Percentiles rank a stretch among this genome's conserved stretches.
phyloP scores from a whole-genome alignment of 192 early-diverging fungal genomes.

The Geranomyces variabilis region DNA sequence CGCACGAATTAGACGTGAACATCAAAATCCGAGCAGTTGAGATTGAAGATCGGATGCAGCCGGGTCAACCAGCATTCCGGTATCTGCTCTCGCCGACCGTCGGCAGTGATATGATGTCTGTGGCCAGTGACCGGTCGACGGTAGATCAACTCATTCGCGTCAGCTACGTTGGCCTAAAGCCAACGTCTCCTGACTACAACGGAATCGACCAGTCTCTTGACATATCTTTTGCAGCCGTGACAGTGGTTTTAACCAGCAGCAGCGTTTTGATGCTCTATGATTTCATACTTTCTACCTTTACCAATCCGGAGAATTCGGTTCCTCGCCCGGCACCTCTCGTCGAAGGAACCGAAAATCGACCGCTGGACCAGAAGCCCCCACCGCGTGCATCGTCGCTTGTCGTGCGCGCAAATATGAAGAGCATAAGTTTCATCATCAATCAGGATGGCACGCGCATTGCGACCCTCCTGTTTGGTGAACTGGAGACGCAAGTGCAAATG shows the following conservation, averaged over 20 bases:
- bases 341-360: not conserved
- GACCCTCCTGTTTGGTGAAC: constrained; percentile 70
- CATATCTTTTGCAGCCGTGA: constrained; percentile 74
- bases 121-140: constrained; percentile 6
- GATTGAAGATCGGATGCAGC: constrained; percentile 70
- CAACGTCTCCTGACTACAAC: constrained; percentile 75
- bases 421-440: constrained; percentile 81
- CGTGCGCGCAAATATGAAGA: constrained; percentile 71
- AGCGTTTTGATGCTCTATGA: constrained; percentile 85
- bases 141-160: constrained; percentile 64
- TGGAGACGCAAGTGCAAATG: constrained; percentile 70
- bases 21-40: constrained; percentile 78
- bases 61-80: constrained; percentile 52
- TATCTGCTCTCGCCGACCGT: constrained; percentile 54
- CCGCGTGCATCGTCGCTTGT: constrained; percentile 54
- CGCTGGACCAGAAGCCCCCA: constrained; percentile 1
- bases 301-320: not conserved
- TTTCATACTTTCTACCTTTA: constrained; percentile 62
- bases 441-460: constrained; percentile 79
- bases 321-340: not conserved
- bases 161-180: constrained; percentile 73
- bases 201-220: constrained; percentile 82
- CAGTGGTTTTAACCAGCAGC: constrained; percentile 81
- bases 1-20: constrained; percentile 74
- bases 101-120: constrained; percentile 10